Evolutionary conservation across 257 asterid genomes (phyloP).

Genomic region (Solanum tarijense): DNA sequence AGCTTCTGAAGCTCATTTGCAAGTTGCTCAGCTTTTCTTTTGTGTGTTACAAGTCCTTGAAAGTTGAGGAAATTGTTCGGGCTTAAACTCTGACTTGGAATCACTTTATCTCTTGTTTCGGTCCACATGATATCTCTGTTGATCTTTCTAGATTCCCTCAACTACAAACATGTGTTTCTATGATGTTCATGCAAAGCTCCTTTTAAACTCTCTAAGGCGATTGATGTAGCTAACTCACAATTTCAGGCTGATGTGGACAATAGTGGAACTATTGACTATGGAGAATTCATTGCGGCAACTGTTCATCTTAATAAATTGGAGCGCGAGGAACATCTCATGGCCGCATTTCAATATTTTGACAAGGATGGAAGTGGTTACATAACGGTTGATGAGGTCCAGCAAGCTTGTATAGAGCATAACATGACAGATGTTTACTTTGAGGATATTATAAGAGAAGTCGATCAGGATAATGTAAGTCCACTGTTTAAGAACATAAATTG

Average conservation of each 20-base stretch:
- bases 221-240: neutral
- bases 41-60: neutral
- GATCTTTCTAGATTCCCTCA: neutral
- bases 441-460: conserved; percentile 78
- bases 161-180: neutral
- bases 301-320: conserved; percentile 73
- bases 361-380: conserved; percentile 85
- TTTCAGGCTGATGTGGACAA: conserved; percentile 86
- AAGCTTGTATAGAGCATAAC: conserved; percentile 69
- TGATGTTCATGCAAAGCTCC: neutral
- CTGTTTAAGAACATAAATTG: neutral
- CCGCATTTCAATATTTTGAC: conserved; percentile 75
- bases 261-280: conserved; percentile 78
- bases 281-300: conserved; percentile 78
- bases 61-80: neutral
- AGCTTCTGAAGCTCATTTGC: neutral
- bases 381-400: conserved; percentile 86
- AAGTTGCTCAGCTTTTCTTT: neutral
- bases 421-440: conserved; percentile 59
- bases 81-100: neutral
- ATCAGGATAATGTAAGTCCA: conserved; percentile 66
- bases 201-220: neutral
- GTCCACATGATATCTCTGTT: neutral
- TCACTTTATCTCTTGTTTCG: neutral
- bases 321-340: conserved; percentile 77